Evolutionary conservation across 1,284 basidiomycete genomes (phyloP).

Genomic region (Moesziomyces sp.): DNA sequence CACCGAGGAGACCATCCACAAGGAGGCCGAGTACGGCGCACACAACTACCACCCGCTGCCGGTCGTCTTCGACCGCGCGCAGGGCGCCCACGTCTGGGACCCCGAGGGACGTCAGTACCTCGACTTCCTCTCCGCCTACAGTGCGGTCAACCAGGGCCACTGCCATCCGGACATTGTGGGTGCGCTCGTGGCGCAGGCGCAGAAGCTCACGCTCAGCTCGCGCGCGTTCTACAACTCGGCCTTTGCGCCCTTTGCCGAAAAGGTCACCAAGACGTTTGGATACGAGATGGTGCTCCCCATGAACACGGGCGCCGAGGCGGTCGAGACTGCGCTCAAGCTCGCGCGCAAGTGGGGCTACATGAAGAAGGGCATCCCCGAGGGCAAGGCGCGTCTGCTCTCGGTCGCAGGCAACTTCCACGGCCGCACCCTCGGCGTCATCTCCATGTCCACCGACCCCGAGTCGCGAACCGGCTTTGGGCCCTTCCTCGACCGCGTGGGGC

Average conservation of each 20-base stretch:
- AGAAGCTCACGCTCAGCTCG: conserved; percentile 90
- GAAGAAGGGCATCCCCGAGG: conserved; percentile 82
- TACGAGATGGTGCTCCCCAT: conserved; percentile 91
- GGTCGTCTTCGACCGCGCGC: conserved; percentile 89
- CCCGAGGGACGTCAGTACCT: conserved; percentile 78
- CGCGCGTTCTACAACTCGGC: conserved; percentile 95
- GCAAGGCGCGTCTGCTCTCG: conserved; percentile 86
- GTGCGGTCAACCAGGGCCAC: conserved; percentile 85
- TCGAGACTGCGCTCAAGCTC: conserved; percentile 78
- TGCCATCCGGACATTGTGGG: conserved; percentile 91
- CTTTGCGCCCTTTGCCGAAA: conserved; percentile 88
- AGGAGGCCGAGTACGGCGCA: conserved; percentile 85
- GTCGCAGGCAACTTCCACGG: conserved; percentile 96
- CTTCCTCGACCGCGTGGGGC: conserved; percentile 86
- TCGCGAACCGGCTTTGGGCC: conserved; percentile 89
- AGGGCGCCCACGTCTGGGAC: conserved; percentile 94
- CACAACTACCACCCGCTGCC: conserved; percentile 95
- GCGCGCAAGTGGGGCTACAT: conserved; percentile 68
- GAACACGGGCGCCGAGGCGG: conserved; percentile 99
- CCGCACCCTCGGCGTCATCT: conserved; percentile 86
- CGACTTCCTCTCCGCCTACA: conserved; percentile 93
- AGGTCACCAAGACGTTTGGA: conserved; percentile 77
- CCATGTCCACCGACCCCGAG: conserved; percentile 97
- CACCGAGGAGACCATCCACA: conserved; percentile 77
- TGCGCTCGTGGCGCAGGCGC: conserved; percentile 85